Percentiles rank a stretch among this genome's conserved stretches.
Evolutionary conservation across 1,139 yeast species (phyloP).

Genomic region (Nakaseomyces nivariensis): DNA sequence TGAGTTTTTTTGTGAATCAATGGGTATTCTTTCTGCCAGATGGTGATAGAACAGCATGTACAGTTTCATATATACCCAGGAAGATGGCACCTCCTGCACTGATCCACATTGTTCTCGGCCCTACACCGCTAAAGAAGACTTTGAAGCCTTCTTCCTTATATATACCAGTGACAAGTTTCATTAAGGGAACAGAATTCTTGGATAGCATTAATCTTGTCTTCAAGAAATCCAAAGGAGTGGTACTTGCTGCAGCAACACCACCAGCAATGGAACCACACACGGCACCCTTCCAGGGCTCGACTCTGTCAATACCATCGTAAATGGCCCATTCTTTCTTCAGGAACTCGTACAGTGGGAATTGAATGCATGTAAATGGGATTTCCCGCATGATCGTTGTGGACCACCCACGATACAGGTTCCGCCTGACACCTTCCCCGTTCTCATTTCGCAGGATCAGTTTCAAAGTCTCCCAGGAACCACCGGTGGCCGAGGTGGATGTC

Average conservation of each 20-base stretch:
- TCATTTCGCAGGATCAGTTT: constrained; percentile 46
- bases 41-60: constrained; percentile 29
- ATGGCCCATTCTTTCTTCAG: constrained; percentile 47
- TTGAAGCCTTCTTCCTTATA: constrained; percentile 53
- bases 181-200: constrained; percentile 40
- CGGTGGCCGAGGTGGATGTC: constrained; percentile 37
- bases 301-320: constrained; percentile 9
- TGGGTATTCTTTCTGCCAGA: background rate
- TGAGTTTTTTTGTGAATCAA: too few relatives aligned
- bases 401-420: constrained; percentile 90
- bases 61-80: constrained; percentile 84
- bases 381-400: constrained; percentile 84
- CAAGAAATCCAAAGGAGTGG: constrained; percentile 88
- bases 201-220: constrained; percentile 86
- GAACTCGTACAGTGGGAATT: constrained; percentile 85
- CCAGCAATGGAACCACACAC: constrained; percentile 93
- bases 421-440: constrained; percentile 66
- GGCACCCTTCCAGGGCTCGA: constrained; percentile 72
- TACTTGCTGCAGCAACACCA: constrained; percentile 84
- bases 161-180: constrained; percentile 39
- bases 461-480: constrained; percentile 57
- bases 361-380: constrained; percentile 90
- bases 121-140: constrained; percentile 74
- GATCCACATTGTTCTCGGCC: constrained; percentile 95
- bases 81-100: constrained; percentile 98